Evolutionary conservation across 306 rosid genomes (phyloP), one percentile per base, ranked within the genome.

Genomic region (Lathyrus sativus): DNA sequence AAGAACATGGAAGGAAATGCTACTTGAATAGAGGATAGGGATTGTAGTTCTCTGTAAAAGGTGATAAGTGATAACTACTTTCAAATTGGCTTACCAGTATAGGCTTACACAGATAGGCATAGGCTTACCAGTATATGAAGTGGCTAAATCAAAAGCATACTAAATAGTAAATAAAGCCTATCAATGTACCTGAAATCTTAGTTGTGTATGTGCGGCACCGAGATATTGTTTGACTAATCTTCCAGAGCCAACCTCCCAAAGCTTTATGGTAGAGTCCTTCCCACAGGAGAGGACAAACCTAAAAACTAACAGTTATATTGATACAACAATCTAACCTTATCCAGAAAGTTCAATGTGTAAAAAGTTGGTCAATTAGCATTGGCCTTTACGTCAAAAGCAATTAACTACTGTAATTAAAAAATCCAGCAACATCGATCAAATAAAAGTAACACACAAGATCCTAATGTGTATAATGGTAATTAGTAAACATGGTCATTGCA

Each of bases 281-380:
- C 98, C 96, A n/a, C 87, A 86, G 24, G 98, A 86, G 43, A 92
- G 95, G 77, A 92, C 80, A 65, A 79, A 89, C 91, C 98, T 92
- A 71, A 81, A 74, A 75, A 41, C 55, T 11, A 62, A 33, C 15
- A 62, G 79, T 79, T 67, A 71, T 41, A 42, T 70, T 63, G 42
- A 50, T 66, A 70, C 68, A 29, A 49, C 10, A 71, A 59, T 31
- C 14, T 28, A 57, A 28, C 64, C 67, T 28, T 55, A 35, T 54
- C n/a, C 2, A 14, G 54, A 68, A 50, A 42, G 54, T 65, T 72
- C n/a, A 26, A 55, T 19, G 60, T 29, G 71, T 42, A 60, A 66
- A 9, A 59, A 71, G 74, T 39, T 48, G 73, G 50, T 62, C 15
- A 54, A 15, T 33, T 61, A 60, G 63, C 67, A 55, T 26, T 55